These are phyloP conservation scores for Acacia confusa DNA, from an alignment of 306 rosid genomes.

Conservation along the genomic window DNA sequence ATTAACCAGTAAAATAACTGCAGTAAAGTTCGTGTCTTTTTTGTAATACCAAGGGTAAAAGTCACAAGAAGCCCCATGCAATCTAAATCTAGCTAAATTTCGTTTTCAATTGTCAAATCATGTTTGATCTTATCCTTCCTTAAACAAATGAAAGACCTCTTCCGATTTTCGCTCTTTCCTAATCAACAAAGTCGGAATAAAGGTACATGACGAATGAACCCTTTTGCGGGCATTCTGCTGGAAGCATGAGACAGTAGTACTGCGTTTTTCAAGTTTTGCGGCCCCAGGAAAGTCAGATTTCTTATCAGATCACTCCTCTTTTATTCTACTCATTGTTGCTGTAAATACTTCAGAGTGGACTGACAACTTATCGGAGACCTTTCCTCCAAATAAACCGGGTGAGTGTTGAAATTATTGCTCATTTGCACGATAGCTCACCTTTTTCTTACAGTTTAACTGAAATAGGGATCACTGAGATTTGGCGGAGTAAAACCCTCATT, in stretches of 20 bases:
- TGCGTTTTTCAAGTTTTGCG: slow-evolving; percentile 11
- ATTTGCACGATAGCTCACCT: neutral
- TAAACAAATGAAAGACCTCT: neutral
- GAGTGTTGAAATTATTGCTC: neutral
- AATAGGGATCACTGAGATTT: neutral
- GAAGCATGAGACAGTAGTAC: neutral
- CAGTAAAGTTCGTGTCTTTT: neutral
- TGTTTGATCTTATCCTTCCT: neutral
- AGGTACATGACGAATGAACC: neutral
- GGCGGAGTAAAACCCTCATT: neutral
- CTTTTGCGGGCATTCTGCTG: neutral
- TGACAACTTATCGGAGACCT: neutral
- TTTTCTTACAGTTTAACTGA: neutral
- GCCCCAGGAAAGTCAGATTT: slow-evolving; percentile 23
- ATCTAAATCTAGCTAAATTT: neutral
- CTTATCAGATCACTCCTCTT: neutral
- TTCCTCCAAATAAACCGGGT: neutral
- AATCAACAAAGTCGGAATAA: neutral
- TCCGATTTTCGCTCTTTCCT: slow-evolving; percentile 3
- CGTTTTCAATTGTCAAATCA: slow-evolving; percentile 1
- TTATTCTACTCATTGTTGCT: neutral
- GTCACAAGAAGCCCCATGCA: neutral
- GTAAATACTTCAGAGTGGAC: neutral
- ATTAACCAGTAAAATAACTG: neutral
- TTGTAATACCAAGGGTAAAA: slow-evolving; percentile 21